These are phyloP conservation scores for Kodamaea hsintzibuensis DNA, from an alignment of 805 yeast species.

Conservation along the genomic window DNA sequence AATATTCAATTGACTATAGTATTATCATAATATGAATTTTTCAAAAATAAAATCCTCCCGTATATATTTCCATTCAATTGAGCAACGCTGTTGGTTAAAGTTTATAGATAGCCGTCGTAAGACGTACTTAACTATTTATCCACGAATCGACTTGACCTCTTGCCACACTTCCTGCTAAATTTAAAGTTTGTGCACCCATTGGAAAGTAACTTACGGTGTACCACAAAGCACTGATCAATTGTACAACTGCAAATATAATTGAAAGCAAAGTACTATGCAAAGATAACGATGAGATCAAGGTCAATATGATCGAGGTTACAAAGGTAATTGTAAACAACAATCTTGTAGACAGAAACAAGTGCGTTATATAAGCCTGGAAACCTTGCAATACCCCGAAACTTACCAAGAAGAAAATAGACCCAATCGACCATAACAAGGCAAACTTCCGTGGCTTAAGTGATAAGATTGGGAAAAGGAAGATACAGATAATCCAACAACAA, in stretches of 20 bases:
- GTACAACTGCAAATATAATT: constrained; percentile 42
- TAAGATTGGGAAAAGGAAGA: constrained; percentile 44
- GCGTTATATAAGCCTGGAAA: constrained; percentile 38
- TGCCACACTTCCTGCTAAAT: constrained; percentile 44
- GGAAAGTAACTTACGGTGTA: constrained; percentile 50
- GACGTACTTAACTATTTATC: constrained; percentile 30
- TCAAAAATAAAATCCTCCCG: too few relatives aligned
- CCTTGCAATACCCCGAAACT: constrained; percentile 50
- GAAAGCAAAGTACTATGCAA: constrained; percentile 40
- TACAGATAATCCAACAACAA: constrained; percentile 43
- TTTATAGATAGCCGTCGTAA: too few relatives aligned
- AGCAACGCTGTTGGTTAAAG: too few relatives aligned
- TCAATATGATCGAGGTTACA: constrained; percentile 39
- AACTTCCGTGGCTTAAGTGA: constrained; percentile 45
- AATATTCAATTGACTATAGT: too few relatives aligned
- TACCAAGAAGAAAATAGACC: constrained; percentile 45
- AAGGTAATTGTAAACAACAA: constrained; percentile 40
- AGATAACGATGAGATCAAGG: constrained; percentile 37
- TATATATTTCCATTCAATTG: too few relatives aligned
- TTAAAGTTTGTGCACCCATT: constrained; percentile 46
- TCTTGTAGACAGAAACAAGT: constrained; percentile 43
- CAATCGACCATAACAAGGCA: constrained; percentile 49
- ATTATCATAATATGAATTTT: too few relatives aligned
- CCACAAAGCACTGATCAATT: constrained; percentile 43
- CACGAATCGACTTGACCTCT: constrained; percentile 45